A percentile compares a stretch with the other conserved stretches of the same genome.
Evolutionary conservation across 306 rosid species (phyloP).

Genomic region (Neltuma alba): DNA sequence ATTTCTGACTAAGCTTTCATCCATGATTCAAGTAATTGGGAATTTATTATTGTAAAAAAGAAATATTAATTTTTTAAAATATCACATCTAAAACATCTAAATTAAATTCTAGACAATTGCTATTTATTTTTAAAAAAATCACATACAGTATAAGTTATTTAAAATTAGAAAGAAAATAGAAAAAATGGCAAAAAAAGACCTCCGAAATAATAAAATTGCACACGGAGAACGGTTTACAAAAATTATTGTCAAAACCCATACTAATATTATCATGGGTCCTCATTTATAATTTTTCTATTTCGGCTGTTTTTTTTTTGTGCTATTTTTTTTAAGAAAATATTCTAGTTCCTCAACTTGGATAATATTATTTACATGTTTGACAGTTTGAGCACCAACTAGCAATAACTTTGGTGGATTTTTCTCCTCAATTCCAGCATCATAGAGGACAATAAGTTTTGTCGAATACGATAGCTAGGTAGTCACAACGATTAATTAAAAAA

Average conservation of each 20-base stretch:
- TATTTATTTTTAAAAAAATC: not conserved
- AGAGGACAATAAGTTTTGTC: conserved; percentile 23
- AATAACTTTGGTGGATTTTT: not conserved
- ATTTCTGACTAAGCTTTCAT: no score
- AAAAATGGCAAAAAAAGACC: no score
- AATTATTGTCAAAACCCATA: no score
- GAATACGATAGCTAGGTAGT: conserved; percentile 28
- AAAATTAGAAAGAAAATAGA: not conserved
- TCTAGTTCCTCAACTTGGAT: not conserved
- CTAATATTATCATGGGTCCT: no score
- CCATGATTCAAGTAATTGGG: no score
- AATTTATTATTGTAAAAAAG: not conserved
- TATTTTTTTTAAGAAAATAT: no score
- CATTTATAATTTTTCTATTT: no score
- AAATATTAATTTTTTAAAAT: not conserved
- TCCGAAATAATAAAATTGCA: no score
- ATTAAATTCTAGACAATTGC: not conserved
- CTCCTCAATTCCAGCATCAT: conserved; percentile 25
- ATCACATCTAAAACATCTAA: not conserved
- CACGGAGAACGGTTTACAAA: no score
- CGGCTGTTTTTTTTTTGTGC: no score
- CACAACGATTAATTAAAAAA: conserved; percentile 19
- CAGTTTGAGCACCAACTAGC: not conserved
- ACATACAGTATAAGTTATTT: not conserved
- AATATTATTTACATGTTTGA: not conserved